These are phyloP conservation scores for Litchi chinensis DNA, from an alignment of 345 rosid genomes.

Conservation along the genomic window DNA sequence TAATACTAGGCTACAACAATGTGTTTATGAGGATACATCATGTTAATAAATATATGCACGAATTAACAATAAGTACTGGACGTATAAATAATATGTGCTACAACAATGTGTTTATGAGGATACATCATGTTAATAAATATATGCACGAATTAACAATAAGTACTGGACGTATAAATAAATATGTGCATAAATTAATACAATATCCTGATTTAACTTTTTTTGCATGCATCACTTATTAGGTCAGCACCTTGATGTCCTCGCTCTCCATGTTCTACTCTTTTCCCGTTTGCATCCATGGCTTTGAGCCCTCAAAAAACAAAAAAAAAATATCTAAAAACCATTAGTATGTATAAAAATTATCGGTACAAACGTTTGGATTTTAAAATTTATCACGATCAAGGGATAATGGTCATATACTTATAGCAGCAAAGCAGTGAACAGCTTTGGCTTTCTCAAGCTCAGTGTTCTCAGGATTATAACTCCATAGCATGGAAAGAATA, in stretches of 20 bases:
- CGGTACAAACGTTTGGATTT: neutral
- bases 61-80: no score
- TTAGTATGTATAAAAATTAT: neutral
- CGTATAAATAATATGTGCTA: no score
- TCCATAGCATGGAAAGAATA: constrained; percentile 78
- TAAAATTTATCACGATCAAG: neutral
- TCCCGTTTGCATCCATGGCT: constrained; percentile 63
- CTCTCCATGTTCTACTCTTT: constrained; percentile 50
- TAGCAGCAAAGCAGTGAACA: constrained; percentile 75
- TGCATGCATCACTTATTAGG: constrained; percentile 13
- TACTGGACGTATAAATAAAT: no score
- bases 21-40: no score
- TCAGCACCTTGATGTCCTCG: constrained; percentile 49
- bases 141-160: no score
- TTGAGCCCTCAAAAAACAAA: constrained; percentile 31
- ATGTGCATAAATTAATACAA: no score
- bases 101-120: no score
- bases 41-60: no score
- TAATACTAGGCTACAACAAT: no score
- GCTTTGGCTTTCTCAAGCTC: constrained; percentile 53
- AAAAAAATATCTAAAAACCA: neutral
- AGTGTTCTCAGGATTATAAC: constrained; percentile 66
- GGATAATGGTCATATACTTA: neutral
- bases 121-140: no score
- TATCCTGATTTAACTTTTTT: no score